phyloP scores from a whole-genome alignment of 2,329 filamentous ascomycete genomes.

The Beauveria rudraprayagi region DNA sequence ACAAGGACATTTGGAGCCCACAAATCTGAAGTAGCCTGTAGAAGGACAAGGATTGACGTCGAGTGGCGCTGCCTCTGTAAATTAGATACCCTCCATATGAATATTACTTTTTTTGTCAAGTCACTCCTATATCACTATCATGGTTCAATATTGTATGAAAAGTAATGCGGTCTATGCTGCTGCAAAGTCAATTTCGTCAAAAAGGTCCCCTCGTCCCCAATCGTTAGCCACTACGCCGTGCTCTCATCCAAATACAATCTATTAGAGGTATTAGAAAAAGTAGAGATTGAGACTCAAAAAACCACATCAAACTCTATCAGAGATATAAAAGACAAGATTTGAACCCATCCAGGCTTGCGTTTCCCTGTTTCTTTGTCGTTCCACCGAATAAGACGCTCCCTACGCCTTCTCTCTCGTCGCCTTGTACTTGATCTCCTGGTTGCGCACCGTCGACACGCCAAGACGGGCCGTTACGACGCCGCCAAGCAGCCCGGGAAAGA shows the following conservation, averaged over 20 bases:
- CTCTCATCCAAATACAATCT: background rate
- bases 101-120: background rate
- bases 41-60: background rate
- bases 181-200: background rate
- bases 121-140: background rate
- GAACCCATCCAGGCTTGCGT: background rate
- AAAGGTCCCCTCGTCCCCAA: background rate
- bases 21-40: background rate
- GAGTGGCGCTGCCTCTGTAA: slow-evolving; percentile 21
- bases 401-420: slow-evolving; percentile 17
- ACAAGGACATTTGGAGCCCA: slow-evolving; percentile 9
- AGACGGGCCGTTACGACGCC: slow-evolving; percentile 67
- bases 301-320: slow-evolving; percentile 12
- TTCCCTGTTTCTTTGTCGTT: background rate
- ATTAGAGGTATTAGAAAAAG: slow-evolving; percentile 1
- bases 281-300: background rate
- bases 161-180: background rate
- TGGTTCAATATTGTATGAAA: background rate
- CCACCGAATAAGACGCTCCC: background rate
- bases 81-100: slow-evolving; percentile 35
- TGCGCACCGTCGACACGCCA: slow-evolving; percentile 44
- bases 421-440: slow-evolving; percentile 20
- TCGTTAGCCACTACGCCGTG: background rate
- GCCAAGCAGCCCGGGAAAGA: slow-evolving; percentile 75
- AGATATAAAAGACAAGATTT: background rate